Conservation (phyloP, 1,284 basidiomycete species). For the Cryptococcus deneoformans region DNA sequence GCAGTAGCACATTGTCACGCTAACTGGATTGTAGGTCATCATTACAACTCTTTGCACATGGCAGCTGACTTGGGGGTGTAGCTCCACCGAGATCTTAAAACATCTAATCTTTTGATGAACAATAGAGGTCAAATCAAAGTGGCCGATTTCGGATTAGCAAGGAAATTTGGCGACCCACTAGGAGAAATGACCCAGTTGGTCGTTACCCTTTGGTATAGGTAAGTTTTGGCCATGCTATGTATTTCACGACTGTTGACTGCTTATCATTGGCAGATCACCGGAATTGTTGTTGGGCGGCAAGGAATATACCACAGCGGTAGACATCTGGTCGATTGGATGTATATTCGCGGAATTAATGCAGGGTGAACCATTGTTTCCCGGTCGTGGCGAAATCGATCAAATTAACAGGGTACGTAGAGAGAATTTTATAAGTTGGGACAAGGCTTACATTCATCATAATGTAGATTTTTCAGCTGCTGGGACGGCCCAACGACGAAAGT, state of each 20-base stretch:
- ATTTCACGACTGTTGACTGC: neutral
- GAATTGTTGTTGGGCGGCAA: slow-evolving; percentile 91
- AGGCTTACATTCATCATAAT: neutral
- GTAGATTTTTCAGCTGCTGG: slow-evolving; percentile 81
- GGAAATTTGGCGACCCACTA: slow-evolving; percentile 92
- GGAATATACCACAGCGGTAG: slow-evolving; percentile 81
- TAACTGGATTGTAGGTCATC: slow-evolving; percentile 71
- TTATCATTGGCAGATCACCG: slow-evolving; percentile 64
- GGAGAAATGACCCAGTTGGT: slow-evolving; percentile 96
- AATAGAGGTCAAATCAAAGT: slow-evolving; percentile 98
- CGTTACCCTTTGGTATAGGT: slow-evolving; percentile 99
- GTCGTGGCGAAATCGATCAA: slow-evolving; percentile 92
- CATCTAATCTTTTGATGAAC: slow-evolving; percentile 97
- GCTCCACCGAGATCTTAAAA: slow-evolving; percentile 95
- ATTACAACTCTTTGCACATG: neutral
- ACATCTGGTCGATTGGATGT: slow-evolving; percentile 51
- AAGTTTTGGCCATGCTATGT: slow-evolving; percentile 41
- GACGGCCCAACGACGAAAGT: slow-evolving; percentile 74
- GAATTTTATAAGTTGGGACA: neutral
- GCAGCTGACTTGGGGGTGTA: slow-evolving; percentile 7
- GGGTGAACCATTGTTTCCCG: slow-evolving; percentile 91
- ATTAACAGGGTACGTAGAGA: slow-evolving; percentile 64
- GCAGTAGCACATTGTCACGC: slow-evolving; percentile 89
- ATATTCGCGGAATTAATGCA: slow-evolving; percentile 96
- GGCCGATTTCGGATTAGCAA: slow-evolving; percentile 95